Evolutionary conservation across 352 stramenopile genomes (phyloP), one percentile per base, ranked within the genome.

Genomic region (Thalassiosira mediterranea): DNA sequence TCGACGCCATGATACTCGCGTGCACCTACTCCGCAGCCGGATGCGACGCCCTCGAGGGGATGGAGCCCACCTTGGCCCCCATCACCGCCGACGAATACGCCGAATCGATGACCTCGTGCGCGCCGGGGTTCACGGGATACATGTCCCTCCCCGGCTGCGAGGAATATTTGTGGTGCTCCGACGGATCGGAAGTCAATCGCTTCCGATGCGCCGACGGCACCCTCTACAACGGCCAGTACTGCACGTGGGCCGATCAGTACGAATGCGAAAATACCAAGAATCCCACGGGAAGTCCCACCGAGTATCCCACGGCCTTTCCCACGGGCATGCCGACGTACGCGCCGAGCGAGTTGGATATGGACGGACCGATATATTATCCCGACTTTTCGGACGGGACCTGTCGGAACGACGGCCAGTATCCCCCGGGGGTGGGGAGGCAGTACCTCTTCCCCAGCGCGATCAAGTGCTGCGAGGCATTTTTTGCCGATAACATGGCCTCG

Each of bases 191-290:
- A 21, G 21, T 47, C 4, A 19, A 19, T n/a, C 21, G 23, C 15
- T 75, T 56, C 47, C 26, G 26, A n/a, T 75, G 66, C 56, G 19
- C 32, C n/a, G 44, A 11, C 3, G 66, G 54, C 4, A 56, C 34
- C 5, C 15, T 75, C n/a, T 75, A 57, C 37, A 49, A 75, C 11
- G 34, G n/a, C 0, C 38, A 42, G n/a, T 56, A 58, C n/a, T 75
- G 66, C 46, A 68, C 60, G 8, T 75, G 66, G 66, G 15, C 19
- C 1, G 21, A 25, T 26, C 54, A 23, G 21, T 48, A 63, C 0
- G 25, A 61, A 17, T 72, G 62, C 21, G 19, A 15, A 1, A 72
- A 48, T 5, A 48, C 48, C 8, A n/a, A n/a, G n/a, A 53, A n/a
- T 28, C 62, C 62, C 2, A 51, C 62, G 1, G 23, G 32, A 42